Evolutionary conservation across 768 basidiomycete species (phyloP), one percentile per base, ranked within the genome.

Genomic region (Suillus subluteus): DNA sequence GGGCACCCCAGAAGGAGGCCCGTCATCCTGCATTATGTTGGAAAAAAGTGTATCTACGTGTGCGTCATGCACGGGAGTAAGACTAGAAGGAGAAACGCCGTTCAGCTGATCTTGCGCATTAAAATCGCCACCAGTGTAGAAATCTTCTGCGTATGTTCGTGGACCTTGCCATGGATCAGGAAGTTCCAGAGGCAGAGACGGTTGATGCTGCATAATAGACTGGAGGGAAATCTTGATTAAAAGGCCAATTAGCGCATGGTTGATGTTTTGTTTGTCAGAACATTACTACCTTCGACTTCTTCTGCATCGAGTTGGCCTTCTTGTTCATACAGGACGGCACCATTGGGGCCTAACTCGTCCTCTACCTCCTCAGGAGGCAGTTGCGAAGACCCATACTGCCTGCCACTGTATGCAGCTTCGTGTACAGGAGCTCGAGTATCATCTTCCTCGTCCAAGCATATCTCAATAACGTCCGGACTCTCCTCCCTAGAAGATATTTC

Each of bases 41-140:
- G 40, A 18, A 26, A 59, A 2, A 12, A 30, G 11, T 61, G 52
- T 35, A 62, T 63, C 32, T 4, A 37, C 38, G 21, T 41, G 58
- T 70, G 48, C 69, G 69, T 72, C 69, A 44, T 69, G 73, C 30
- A 44, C 50, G 2, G 73, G 72, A 11, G 75, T 73, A 21, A 68
- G 58, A 44, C 71, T 74, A 5, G 75, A 77, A 0, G 75, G 75
- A 8, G 75, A 67, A 40, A 72, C 41, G n/a, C 30, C 40, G 15
- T 41, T 18, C n/a, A 63, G 23, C 4, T n/a, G 37, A 37, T 30
- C 46, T 3, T 62, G 62, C 2, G 44, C 43, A n/a, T 63, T 23
- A 44, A 79, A 37, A 62, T 85, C 83, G 1, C 83, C 85, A 15
- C 82, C 84, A 6, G 82, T 77, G 66, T 81, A 82, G 66, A 77